Conservation (phyloP, 1,284 basidiomycete genomes). For the Marasmius fiardii region DNA sequence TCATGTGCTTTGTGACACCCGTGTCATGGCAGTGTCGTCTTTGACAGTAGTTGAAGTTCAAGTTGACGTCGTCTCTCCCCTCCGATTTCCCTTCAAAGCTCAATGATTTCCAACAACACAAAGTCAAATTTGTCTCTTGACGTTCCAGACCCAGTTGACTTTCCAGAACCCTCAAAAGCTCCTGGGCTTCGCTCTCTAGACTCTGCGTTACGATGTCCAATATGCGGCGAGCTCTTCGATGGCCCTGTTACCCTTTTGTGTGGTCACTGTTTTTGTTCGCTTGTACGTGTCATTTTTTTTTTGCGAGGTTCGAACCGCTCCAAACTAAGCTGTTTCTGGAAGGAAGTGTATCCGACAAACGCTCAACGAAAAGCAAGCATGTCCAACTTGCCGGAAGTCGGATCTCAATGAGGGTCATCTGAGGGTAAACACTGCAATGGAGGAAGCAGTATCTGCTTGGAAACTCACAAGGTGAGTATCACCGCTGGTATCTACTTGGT, state of each 20-base stretch:
- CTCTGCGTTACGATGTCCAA: slow-evolving; percentile 60
- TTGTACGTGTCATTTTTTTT: slow-evolving; percentile 42
- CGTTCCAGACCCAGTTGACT: slow-evolving; percentile 68
- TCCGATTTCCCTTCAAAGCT: neutral
- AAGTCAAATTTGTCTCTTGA: slow-evolving; percentile 20
- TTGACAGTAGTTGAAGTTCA: neutral
- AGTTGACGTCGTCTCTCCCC: neutral
- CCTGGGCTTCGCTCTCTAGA: slow-evolving; percentile 63
- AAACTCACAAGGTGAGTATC: slow-evolving; percentile 50
- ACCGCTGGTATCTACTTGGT: neutral
- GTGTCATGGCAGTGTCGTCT: neutral
- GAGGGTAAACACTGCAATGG: slow-evolving; percentile 55
- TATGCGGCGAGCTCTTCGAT: slow-evolving; percentile 68
- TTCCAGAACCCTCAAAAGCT: slow-evolving; percentile 38
- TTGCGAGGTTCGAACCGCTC: neutral
- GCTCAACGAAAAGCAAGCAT: slow-evolving; percentile 55
- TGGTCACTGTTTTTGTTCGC: slow-evolving; percentile 76
- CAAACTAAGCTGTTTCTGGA: neutral
- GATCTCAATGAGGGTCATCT: slow-evolving; percentile 53
- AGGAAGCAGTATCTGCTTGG: slow-evolving; percentile 62
- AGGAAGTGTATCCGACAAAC: slow-evolving; percentile 62
- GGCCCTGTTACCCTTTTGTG: slow-evolving; percentile 68
- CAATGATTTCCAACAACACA: neutral
- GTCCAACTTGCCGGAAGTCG: slow-evolving; percentile 60
- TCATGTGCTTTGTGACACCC: neutral